Evolutionary conservation across 202 grass and related monocot genomes (phyloP), one percentile per base, ranked within the genome.

Genomic region (Schoenoplectus triqueter): DNA sequence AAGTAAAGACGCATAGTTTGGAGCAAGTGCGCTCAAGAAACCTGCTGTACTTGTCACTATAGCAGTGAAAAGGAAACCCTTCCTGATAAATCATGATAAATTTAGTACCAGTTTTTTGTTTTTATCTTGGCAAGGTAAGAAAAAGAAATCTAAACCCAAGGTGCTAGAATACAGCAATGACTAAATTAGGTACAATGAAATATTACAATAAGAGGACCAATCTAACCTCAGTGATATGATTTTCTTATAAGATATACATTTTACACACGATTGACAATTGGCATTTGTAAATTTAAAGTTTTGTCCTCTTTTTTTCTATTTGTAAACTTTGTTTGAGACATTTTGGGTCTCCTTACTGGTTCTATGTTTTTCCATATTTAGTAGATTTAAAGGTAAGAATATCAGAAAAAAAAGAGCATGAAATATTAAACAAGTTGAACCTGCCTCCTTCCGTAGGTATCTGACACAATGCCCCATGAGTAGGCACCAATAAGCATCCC

Each of bases 381-480:
- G n/a, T 54, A 11, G 11, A 78, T 78, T 39, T 7, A 6, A 52
- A 22, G 21, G 51, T n/a, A 77, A 77, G 17, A 51, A 69, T 21
- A 52, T 71, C 5, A 73, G 1, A 46, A 13, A 65, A 10, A 19
- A 66, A 66, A 52, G 7, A 68, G 64, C 7, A 57, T 66, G 42
- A 61, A 78, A 52, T 56, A 51, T 48, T 40, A 54, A 85, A 82
- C 70, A 79, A 45, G 8, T 74, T 73, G 52, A 90, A 92, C 93
- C 90, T 95, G 88, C 95, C 95, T 95, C 90, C 95, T 93, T 84
- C 95, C 95, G 68, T 98, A 92, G 65, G 89, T 91, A 88, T 98
- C 95, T 15, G 95, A 98, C 81, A 95, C 85, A 19, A 94, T 86
- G 40, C 95, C 95, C 95, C 95, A 98, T 14, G 88, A 72, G 80